Evolutionary conservation across 768 basidiomycete species (phyloP).

Genomic region (Lactifluus piperatus): DNA sequence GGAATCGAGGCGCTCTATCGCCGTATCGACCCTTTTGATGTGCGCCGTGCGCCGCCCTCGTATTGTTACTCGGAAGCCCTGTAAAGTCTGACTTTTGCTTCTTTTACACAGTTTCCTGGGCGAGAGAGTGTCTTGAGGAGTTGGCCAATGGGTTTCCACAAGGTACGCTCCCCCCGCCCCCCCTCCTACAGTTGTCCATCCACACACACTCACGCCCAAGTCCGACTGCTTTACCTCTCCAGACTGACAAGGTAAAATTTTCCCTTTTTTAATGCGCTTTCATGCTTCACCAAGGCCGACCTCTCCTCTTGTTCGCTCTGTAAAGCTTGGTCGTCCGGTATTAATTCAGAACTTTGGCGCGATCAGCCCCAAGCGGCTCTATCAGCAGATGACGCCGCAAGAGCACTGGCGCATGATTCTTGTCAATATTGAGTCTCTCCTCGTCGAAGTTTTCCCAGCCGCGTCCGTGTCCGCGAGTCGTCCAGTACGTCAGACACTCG

Average conservation of each 20-base stretch:
- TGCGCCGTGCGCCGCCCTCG: conserved; percentile 29
- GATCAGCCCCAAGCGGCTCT: conserved; percentile 48
- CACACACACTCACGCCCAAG: not conserved
- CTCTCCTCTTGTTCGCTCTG: not conserved
- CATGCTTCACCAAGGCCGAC: not conserved
- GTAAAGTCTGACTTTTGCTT: not conserved
- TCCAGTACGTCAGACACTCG: conserved; percentile 43
- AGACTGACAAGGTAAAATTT: conserved; percentile 57
- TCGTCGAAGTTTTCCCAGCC: conserved; percentile 60
- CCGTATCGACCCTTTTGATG: conserved; percentile 61
- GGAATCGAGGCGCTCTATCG: conserved; percentile 60
- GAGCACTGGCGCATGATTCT: conserved; percentile 45
- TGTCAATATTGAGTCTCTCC: conserved; percentile 56
- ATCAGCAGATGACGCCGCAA: conserved; percentile 49
- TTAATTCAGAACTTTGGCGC: conserved; percentile 58
- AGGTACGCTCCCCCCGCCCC: conserved; percentile 36
- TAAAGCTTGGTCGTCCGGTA: conserved; percentile 59
- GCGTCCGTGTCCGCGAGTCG: conserved; percentile 47
- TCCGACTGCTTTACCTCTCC: not conserved
- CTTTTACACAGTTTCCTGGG: conserved; percentile 48
- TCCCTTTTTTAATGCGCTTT: not conserved
- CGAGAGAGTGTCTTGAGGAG: conserved; percentile 60
- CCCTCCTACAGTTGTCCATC: not conserved
- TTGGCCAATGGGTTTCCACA: conserved; percentile 77
- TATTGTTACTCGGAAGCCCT: not conserved